Base-by-base conservation (phyloP, 108 stramenopile genomes). In the Pseudonitzschia pungens region DNA sequence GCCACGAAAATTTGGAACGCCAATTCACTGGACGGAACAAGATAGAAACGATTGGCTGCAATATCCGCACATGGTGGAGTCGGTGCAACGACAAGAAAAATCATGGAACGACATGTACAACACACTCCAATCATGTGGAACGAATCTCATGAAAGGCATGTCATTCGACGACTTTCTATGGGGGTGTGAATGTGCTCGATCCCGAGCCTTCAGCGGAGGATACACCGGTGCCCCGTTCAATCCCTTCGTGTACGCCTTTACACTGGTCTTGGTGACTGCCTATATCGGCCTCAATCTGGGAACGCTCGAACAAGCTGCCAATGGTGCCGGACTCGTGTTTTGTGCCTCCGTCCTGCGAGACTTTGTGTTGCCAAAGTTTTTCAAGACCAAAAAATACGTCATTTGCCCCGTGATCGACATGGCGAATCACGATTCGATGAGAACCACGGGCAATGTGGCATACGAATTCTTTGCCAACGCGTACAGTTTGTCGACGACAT, bases 341-440 rank as follows among this genome's bases (percentile, higher is more conserved):
- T 92, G 90, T 58, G 91, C 85, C 15, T 73, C 81, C 32, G 84
- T 95, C 40, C 69, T 92, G 77, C 84, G 86, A 65, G 91, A 92
- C 73, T 95, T 95, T 74, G 90, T 95, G 12, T 9, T 92, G 12
- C 93, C 93, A 31, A 92, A 92, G 56, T 62, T 92, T 20, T 79
- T 90, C 52, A 85, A 86, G 71, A 81, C 59, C 24, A 86, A 86
- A 65, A 86, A 83, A 58, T 96, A 93, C 79, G 89, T 93, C n/a
- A 93, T 96, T 69, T 93, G 92, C 66, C 76, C 95, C 10, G 56
- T 93, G 22, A 91, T 96, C 72, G 91, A 96, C 68, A 93, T 96
- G 95, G 83, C 86, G 40, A 96, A 96, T 68, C 95, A 96, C 71
- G 74, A 83, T 14, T 85, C 87, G 12, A 44, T 87, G 26, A 77